phyloP scores from a whole-genome alignment of 2,329 filamentous ascomycete genomes.

The Penicillium olsonii region DNA sequence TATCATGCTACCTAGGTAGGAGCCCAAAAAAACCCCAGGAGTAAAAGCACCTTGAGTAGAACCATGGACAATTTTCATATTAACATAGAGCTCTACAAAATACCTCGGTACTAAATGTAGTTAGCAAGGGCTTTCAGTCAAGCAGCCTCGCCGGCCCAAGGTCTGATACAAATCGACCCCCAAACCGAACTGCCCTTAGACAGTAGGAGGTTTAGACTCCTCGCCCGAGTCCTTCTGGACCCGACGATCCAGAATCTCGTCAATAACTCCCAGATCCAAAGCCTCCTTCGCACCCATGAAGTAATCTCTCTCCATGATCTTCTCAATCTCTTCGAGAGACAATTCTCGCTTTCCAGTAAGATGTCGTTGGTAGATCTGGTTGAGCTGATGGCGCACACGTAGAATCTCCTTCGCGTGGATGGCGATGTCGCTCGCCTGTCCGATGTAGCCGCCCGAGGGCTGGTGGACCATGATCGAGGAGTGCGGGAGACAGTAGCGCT shows the following conservation, averaged over 20 bases:
- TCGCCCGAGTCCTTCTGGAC: constrained; percentile 29
- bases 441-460: constrained; percentile 73
- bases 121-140: no score
- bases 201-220: constrained; percentile 24
- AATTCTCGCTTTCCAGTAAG: constrained; percentile 70
- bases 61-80: no score
- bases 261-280: constrained; percentile 84
- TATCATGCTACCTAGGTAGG: no score
- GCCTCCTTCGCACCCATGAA: constrained; percentile 90
- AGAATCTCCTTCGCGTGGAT: constrained; percentile 98
- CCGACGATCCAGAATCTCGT: constrained; percentile 70
- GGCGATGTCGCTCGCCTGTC: constrained; percentile 77
- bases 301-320: constrained; percentile 95
- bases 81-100: background rate
- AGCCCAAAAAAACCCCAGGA: no score
- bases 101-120: no score
- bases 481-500: constrained; percentile 88
- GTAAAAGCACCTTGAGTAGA: no score
- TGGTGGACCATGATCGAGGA: constrained; percentile 97
- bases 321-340: constrained; percentile 79
- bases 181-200: constrained; percentile 7
- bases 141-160: no score
- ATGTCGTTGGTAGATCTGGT: constrained; percentile 85
- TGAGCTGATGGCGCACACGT: constrained; percentile 78
- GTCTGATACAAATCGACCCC: background rate